These are phyloP conservation scores for Populus alba DNA, from an alignment of 345 rosid genomes.

Conservation along the genomic window DNA sequence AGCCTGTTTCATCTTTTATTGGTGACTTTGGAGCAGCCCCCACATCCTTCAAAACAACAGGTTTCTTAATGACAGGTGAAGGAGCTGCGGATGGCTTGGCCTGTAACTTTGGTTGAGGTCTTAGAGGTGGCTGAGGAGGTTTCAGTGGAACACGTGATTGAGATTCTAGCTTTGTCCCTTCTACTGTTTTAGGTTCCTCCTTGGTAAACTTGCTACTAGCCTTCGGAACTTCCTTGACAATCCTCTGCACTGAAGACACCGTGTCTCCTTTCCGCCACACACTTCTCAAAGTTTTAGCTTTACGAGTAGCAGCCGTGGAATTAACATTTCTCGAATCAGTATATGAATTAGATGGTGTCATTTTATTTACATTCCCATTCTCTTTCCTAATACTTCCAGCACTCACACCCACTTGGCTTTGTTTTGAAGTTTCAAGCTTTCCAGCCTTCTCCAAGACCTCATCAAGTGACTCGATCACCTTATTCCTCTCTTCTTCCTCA, in stretches of 20 bases:
- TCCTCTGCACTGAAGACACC: conserved; percentile 54
- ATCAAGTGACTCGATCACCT: conserved; percentile 76
- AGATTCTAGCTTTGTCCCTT: conserved; percentile 34
- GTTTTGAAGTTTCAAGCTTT: conserved; percentile 58
- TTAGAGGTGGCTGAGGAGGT: conserved; percentile 55
- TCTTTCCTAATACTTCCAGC: conserved; percentile 23
- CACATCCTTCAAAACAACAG: conserved; percentile 70
- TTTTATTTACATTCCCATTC: conserved; percentile 32
- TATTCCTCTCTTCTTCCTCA: conserved; percentile 53
- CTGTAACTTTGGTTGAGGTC: conserved; percentile 71
- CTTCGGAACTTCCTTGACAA: conserved; percentile 58
- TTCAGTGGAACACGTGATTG: conserved; percentile 34
- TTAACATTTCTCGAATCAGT: conserved; percentile 31
- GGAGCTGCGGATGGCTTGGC: conserved; percentile 66
- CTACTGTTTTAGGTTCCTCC: conserved; percentile 26
- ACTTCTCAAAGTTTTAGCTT: conserved; percentile 72
- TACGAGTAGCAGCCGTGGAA: conserved; percentile 32
- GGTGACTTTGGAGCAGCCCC: conserved; percentile 57
- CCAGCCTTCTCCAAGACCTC: conserved; percentile 91
- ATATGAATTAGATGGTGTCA: conserved; percentile 26
- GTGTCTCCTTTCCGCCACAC: conserved; percentile 96
- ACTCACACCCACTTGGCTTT: background rate
- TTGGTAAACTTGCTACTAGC: conserved; percentile 24
- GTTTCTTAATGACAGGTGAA: conserved; percentile 53
- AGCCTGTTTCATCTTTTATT: conserved; percentile 39